Evolutionary conservation across 176 grass and related monocot genomes (phyloP), one percentile per base, ranked within the genome.

Genomic region (Lolium perenne): DNA sequence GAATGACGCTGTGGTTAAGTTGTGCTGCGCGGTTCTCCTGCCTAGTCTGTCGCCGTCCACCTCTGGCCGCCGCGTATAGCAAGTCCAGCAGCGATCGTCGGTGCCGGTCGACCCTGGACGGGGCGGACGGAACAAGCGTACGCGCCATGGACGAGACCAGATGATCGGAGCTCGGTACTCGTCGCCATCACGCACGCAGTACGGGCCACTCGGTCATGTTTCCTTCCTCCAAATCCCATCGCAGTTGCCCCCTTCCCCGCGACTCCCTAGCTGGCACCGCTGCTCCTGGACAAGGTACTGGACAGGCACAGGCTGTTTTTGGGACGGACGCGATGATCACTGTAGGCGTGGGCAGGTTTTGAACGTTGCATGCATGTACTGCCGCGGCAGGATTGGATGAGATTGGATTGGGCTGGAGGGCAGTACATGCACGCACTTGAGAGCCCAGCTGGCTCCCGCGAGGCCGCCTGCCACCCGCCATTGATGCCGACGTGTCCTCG

Each of bases 381-480:
- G 45, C 25, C 2, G 20, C 26, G 26, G 26, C n/a, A 43, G 67
- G 40, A 41, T 66, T 66, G 62, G 49, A 51, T 51, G 10, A 15
- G 71, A n/a, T 47, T 14, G 43, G 4, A 69, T 41, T 3, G 38
- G 35, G 57, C 48, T 20, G 62, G 4, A 56, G 38, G 71, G 40
- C 68, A 32, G 47, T 45, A 14, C 20, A 5, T 71, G 26, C 26
- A 29, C 26, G 64, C 86, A 49, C 38, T 8, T 12, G 48, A 72
- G 50, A 15, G 64, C 17, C 57, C 82, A 74, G 82, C 76, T 85
- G 87, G 67, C 57, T 69, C 74, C 51, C 16, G 38, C 86, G 10
- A 32, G 12, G 70, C 65, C 32, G 50, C 71, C 46, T 74, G 46
- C 73, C 55, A 48, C 26, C 4, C 17, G 38, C 61, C 65, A 63